These are phyloP conservation scores for Tilletiopsis washingtonensis DNA, from an alignment of 1,284 basidiomycete genomes.

Conservation along the genomic window DNA sequence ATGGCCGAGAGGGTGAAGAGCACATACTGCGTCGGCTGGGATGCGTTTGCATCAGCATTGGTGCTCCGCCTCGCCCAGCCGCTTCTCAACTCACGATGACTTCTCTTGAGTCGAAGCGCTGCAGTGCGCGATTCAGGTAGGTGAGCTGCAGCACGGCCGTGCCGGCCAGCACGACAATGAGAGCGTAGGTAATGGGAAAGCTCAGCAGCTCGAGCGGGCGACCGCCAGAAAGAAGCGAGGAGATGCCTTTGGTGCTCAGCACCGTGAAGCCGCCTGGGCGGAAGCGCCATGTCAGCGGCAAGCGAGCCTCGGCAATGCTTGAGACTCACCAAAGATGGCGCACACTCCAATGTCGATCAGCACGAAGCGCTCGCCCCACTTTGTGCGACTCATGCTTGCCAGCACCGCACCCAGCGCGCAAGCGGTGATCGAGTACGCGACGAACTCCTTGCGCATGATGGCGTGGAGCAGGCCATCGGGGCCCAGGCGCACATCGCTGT, in stretches of 20 bases:
- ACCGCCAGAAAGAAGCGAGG: constrained; percentile 56
- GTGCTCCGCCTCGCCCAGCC: constrained; percentile 49
- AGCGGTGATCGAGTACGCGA: constrained; percentile 29
- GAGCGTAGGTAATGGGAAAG: constrained; percentile 36
- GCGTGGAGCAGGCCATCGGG: constrained; percentile 30
- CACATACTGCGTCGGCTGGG: constrained; percentile 79
- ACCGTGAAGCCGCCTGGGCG: constrained; percentile 80
- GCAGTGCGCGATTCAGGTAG: constrained; percentile 66
- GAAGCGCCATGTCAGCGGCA: neutral
- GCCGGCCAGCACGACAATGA: constrained; percentile 59
- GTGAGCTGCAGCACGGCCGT: constrained; percentile 85
- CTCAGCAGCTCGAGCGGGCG: constrained; percentile 22
- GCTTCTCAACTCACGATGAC: constrained; percentile 8
- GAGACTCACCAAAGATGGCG: constrained; percentile 65
- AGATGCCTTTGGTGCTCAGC: constrained; percentile 83
- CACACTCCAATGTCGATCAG: constrained; percentile 81
- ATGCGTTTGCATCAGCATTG: neutral
- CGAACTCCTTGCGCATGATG: constrained; percentile 29
- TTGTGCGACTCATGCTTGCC: constrained; percentile 51
- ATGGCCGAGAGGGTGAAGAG: constrained; percentile 68
- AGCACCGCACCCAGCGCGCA: constrained; percentile 14
- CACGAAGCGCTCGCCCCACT: constrained; percentile 62
- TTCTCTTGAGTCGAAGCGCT: constrained; percentile 36
- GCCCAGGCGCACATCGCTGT: constrained; percentile 23
- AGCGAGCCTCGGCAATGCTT: neutral